Evolutionary conservation across 1,284 basidiomycete species (phyloP), one percentile per base, ranked within the genome.

Genomic region (Apiotrichum siamense): DNA sequence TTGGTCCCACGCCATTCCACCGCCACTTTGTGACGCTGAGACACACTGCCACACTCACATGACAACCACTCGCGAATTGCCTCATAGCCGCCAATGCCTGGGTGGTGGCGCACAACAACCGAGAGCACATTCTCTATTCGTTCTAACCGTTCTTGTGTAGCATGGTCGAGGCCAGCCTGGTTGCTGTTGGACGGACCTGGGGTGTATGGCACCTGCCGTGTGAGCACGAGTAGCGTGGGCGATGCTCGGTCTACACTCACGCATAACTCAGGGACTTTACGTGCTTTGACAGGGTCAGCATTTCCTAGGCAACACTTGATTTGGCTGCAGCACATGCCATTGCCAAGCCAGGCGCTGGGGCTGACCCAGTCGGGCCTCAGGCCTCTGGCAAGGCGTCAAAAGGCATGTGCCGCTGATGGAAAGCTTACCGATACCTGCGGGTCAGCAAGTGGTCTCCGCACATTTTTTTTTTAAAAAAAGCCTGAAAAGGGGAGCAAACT

Each of bases 181-280:
- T 36, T 37, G 17, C 49, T 47, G 32, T 50, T 52, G 20, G 57
- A 57, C 50, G 47, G 69, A 33, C 54, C 67, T 44, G 50, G 73
- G 52, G 59, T 69, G 52, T 75, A 75, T 4, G 72, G 73, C 9
- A 72, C 66, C 72, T 74, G 46, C 2, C 21, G 11, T 36, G n/a
- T n/a, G n/a, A n/a, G n/a, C n/a, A n/a, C n/a, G n/a, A n/a, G n/a
- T n/a, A n/a, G n/a, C n/a, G n/a, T n/a, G n/a, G n/a, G n/a, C n/a
- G n/a, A n/a, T n/a, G n/a, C n/a, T n/a, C n/a, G n/a, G n/a, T n/a
- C n/a, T n/a, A 50, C 4, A 64, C 70, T 47, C 36, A 74, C 73
- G 50, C 73, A 75, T 51, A 73, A 53, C 40, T 75, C 73, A 45
- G 73, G 73, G 20, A 75, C 72, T 57, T 72, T 73, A 27, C 73